Evolutionary conservation across 2,329 filamentous ascomycete genomes (phyloP), one percentile per base, ranked within the genome.

Genomic region (Macrophomina phaseolina): DNA sequence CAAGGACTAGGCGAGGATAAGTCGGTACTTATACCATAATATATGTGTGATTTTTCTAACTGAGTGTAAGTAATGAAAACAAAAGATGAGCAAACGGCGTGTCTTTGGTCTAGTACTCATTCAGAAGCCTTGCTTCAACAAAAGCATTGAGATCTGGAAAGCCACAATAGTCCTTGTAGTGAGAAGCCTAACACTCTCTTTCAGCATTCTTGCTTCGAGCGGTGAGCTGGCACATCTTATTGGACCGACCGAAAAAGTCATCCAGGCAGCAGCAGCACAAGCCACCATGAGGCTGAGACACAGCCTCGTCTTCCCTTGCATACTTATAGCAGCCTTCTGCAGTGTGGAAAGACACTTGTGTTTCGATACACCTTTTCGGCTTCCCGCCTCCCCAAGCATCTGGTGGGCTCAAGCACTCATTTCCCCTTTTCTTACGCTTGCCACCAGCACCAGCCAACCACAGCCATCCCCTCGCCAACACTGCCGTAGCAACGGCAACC

Each of bases 211-310:
- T 6, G 7, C 9, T 7, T 16, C 23, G 23, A 55, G 58, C 58
- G 58, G 58, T 62, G 58, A 45, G n/a, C 11, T 16, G 45, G 9
- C n/a, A 36, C 7, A n/a, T 14, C 4, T 4, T 7, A 49, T 14
- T 38, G 34, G 58, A 42, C 30, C 36, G 42, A 16, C 16, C n/a
- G 9, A 28, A 28, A 49, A 32, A 62, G 58, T 62, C 58, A 38
- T 49, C 30, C 30, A 62, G 58, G 58, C 58, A 62, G n/a, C 58
- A 62, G 45, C 32, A n/a, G 46, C 58, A 62, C 58, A 48, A 62
- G 58, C 58, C 58, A 62, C 45, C 11, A 49, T 11, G 18, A 30
- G 58, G 45, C 45, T 49, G 45, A 28, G 42, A 38, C 52, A 55
- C 58, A 49, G 58, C 58, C 42, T 30, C 58, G 11, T 48, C 30